Evolutionary conservation across 2,329 filamentous ascomycete species (phyloP).

Genomic region (Exutisphaerella laricina): DNA sequence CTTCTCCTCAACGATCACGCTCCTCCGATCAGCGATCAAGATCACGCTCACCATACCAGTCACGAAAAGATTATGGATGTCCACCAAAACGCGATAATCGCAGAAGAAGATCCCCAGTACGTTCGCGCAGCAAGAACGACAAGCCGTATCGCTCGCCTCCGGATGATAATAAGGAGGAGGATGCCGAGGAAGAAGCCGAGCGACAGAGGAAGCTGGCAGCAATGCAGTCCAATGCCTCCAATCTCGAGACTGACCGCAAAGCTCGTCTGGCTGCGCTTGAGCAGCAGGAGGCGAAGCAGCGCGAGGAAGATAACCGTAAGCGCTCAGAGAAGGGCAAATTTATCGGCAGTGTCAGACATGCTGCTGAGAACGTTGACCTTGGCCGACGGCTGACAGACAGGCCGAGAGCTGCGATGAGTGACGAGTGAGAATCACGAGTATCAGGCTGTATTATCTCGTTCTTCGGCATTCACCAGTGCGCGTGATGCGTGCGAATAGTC

Average conservation of each 20-base stretch:
- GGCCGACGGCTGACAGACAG: conserved; percentile 23
- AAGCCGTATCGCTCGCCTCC: conserved; percentile 27
- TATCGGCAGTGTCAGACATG: conserved; percentile 30
- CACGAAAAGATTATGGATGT: conserved; percentile 12
- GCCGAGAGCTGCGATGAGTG: conserved; percentile 17
- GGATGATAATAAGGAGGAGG: conserved; percentile 17
- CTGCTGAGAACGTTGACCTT: conserved; percentile 30
- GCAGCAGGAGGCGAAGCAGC: conserved; percentile 57
- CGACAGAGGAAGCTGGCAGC: conserved; percentile 36
- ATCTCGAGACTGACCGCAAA: conserved; percentile 65
- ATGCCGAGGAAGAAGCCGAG: conserved; percentile 30
- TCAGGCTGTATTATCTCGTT: too few relatives aligned
- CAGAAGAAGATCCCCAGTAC: conserved; percentile 19
- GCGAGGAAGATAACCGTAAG: conserved; percentile 58
- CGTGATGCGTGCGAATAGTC: neutral
- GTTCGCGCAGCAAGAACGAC: conserved; percentile 15
- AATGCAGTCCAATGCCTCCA: conserved; percentile 44
- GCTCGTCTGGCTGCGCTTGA: conserved; percentile 62
- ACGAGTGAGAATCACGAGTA: conserved; percentile 21
- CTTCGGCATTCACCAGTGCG: neutral
- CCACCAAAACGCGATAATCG: conserved; percentile 11
- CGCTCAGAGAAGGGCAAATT: conserved; percentile 35
- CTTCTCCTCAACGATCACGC: conserved; percentile 32
- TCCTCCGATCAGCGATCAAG: conserved; percentile 33
- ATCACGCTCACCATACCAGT: conserved; percentile 31